phyloP scores from a whole-genome alignment of 306 rosid species.

The Herpetospermum pedunculosum region DNA sequence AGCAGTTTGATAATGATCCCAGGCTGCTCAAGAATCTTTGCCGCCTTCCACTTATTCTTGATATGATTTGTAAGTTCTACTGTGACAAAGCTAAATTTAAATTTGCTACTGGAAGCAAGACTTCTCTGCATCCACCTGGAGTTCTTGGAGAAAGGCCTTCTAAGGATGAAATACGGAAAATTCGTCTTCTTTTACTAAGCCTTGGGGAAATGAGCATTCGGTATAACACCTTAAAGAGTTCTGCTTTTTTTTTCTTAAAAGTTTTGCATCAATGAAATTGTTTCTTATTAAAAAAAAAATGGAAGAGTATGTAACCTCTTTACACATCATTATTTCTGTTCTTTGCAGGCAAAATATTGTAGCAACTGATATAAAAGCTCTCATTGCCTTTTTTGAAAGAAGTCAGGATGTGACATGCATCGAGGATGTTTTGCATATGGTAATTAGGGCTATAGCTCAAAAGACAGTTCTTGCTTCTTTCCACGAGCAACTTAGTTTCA shows the following conservation, averaged over 20 bases:
- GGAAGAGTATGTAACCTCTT: constrained; percentile 3
- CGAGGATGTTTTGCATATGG: constrained; percentile 93
- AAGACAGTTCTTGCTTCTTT: constrained; percentile 69
- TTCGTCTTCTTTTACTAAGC: constrained; percentile 90
- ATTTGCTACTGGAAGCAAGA: constrained; percentile 37
- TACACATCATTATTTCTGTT: constrained; percentile 15
- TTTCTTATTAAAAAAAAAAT: no score
- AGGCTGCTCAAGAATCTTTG: constrained; percentile 70
- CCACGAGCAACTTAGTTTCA: constrained; percentile 67
- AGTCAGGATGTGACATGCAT: constrained; percentile 81
- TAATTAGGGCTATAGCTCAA: constrained; percentile 83
- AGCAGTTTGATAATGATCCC: constrained; percentile 89
- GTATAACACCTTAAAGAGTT: constrained; percentile 25
- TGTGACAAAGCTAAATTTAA: constrained; percentile 53
- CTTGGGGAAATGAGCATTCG: constrained; percentile 98
- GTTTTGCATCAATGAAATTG: not conserved
- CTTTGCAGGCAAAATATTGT: constrained; percentile 69
- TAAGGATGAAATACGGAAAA: constrained; percentile 76
- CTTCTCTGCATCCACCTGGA: constrained; percentile 35
- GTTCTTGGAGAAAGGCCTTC: constrained; percentile 48
- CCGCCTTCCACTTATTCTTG: constrained; percentile 77
- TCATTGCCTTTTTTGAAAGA: constrained; percentile 78
- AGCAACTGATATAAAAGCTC: constrained; percentile 70
- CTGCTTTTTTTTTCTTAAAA: not conserved
- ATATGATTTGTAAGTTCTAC: constrained; percentile 67